Evolutionary conservation across 495 filamentous ascomycete species (phyloP).

Genomic region (Aspergillus cavernicola): DNA sequence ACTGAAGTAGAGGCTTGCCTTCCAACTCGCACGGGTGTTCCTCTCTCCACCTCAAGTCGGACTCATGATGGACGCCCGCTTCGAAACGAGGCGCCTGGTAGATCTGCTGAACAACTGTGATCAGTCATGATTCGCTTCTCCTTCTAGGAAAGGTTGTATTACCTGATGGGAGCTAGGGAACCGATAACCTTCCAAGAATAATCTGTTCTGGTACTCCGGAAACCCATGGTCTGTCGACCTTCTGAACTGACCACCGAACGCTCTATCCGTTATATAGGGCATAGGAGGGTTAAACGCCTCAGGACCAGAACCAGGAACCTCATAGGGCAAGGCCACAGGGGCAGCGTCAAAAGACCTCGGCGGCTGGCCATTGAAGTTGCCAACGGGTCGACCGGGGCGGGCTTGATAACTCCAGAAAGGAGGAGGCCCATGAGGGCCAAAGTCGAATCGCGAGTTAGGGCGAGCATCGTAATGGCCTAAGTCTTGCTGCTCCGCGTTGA

Average conservation of each 20-base stretch:
- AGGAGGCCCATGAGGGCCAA: background rate
- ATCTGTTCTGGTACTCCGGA: slow-evolving; percentile 2
- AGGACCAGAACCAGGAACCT: background rate
- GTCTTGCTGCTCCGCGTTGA: background rate
- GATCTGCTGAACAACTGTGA: background rate
- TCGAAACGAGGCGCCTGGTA: slow-evolving; percentile 8
- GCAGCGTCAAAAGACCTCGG: background rate
- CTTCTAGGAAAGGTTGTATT: background rate
- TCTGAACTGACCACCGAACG: background rate
- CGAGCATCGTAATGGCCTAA: background rate
- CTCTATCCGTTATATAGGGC: background rate
- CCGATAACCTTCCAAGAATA: slow-evolving; percentile 18
- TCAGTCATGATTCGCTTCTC: background rate
- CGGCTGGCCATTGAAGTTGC: background rate
- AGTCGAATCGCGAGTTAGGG: background rate
- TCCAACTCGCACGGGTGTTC: background rate
- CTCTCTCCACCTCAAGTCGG: background rate
- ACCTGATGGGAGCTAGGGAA: slow-evolving; percentile 19
- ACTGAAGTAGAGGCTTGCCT: background rate
- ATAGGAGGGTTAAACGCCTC: background rate
- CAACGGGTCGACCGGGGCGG: background rate
- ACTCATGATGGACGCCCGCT: background rate
- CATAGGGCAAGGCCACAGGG: background rate
- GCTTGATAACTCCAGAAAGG: background rate
- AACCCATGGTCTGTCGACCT: background rate